Evolutionary conservation across 1,284 basidiomycete species (phyloP).

Genomic region (Lignosus rhinocerotis): DNA sequence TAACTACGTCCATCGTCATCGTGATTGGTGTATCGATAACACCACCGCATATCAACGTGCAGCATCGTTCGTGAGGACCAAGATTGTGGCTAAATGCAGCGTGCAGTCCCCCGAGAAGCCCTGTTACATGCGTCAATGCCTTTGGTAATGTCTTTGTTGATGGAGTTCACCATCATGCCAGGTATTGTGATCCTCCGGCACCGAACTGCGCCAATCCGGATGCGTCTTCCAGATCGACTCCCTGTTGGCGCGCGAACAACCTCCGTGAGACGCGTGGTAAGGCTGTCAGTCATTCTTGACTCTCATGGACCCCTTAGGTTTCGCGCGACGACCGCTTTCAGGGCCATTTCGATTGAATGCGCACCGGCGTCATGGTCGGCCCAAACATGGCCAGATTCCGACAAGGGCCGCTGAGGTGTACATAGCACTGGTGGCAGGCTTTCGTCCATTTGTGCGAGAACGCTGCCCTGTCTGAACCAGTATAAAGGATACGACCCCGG

Average conservation of each 20-base stretch:
- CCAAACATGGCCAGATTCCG: not conserved
- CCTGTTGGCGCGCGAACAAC: constrained; percentile 8
- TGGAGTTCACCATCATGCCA: too few relatives aligned
- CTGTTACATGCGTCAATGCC: too few relatives aligned
- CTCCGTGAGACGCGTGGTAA: constrained; percentile 7
- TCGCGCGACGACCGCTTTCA: constrained; percentile 23
- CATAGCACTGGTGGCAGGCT: not conserved
- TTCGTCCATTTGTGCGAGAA: not conserved
- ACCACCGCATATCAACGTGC: too few relatives aligned
- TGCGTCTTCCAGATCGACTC: constrained; percentile 3
- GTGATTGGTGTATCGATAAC: too few relatives aligned
- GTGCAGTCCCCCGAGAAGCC: too few relatives aligned
- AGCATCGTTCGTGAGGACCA: too few relatives aligned
- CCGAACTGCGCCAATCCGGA: constrained; percentile 13
- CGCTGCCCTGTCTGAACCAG: not conserved
- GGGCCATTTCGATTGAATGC: constrained; percentile 13
- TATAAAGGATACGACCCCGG: constrained; percentile 13
- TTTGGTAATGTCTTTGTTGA: too few relatives aligned
- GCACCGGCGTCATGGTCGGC: not conserved
- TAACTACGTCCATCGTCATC: too few relatives aligned
- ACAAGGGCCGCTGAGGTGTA: not conserved
- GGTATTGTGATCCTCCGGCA: constrained; percentile 5
- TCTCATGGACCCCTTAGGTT: constrained; percentile 13
- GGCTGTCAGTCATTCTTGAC: not conserved
- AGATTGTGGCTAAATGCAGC: too few relatives aligned